Evolutionary conservation across 352 stramenopile species (phyloP).

Genomic region (Globisporangium irregulare): DNA sequence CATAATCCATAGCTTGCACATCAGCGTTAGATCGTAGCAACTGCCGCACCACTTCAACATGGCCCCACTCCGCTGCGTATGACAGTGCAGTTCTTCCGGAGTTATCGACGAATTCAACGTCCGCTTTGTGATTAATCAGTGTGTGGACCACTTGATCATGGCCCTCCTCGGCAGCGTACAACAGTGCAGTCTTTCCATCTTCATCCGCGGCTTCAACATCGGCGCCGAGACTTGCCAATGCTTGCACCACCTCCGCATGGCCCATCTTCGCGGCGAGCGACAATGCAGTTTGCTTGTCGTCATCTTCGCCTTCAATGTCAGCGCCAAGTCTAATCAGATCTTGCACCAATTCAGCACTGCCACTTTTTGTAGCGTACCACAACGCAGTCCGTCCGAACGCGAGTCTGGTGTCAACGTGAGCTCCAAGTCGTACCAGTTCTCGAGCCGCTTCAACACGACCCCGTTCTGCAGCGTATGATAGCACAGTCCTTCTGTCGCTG

Average conservation of each 20-base stretch:
- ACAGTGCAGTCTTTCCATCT: not conserved
- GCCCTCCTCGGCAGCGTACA: not conserved
- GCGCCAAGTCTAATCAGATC: not conserved
- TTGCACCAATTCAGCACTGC: not conserved
- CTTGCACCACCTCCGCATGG: not conserved
- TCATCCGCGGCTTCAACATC: not conserved
- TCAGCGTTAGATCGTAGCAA: not conserved
- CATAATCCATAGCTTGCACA: not conserved
- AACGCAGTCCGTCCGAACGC: not conserved
- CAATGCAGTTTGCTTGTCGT: not conserved
- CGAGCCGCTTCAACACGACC: not conserved
- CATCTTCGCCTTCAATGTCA: not conserved
- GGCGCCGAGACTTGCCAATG: not conserved
- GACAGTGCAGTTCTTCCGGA: not conserved
- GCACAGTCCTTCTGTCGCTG: not conserved
- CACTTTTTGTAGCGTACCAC: not conserved
- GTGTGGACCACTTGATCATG: not conserved
- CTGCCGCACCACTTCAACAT: not conserved
- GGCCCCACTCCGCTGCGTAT: not conserved
- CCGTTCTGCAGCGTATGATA: conserved; percentile 1
- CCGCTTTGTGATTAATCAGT: not conserved
- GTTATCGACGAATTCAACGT: not conserved
- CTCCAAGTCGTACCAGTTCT: not conserved
- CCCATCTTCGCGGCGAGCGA: not conserved
- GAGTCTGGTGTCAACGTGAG: not conserved